Percentiles rank a stretch among this genome's conserved stretches.
Conservation (phyloP, 2,329 filamentous ascomycete species). For the Microsporum ferrugineum region DNA sequence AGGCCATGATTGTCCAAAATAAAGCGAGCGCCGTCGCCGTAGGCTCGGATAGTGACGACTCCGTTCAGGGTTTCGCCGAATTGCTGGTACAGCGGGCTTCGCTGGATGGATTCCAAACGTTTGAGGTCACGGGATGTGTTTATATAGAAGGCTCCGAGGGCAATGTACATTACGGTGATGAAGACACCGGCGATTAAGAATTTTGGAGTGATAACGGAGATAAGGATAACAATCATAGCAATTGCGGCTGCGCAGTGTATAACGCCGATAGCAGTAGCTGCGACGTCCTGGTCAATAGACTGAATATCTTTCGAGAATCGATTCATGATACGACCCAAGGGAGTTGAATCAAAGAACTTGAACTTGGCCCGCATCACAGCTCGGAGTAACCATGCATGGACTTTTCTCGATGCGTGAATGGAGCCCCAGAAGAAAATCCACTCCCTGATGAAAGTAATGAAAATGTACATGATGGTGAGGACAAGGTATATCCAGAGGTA, state of each 20-base stretch:
- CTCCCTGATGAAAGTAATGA: constrained; percentile 73
- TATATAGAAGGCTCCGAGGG: constrained; percentile 79
- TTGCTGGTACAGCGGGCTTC: constrained; percentile 92
- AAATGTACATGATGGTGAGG: constrained; percentile 64
- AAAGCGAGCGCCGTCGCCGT: constrained; percentile 86
- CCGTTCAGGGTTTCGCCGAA: constrained; percentile 92
- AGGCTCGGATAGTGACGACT: constrained; percentile 93
- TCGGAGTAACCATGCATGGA: constrained; percentile 68
- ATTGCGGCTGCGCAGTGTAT: constrained; percentile 57
- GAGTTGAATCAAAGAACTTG: constrained; percentile 94
- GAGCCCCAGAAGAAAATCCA: constrained; percentile 87
- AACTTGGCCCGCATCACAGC: constrained; percentile 82
- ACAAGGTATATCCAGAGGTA: constrained; percentile 74
- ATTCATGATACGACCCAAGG: constrained; percentile 93
- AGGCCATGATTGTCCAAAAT: constrained; percentile 78
- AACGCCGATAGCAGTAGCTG: constrained; percentile 72
- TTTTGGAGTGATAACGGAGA: constrained; percentile 75
- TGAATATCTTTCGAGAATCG: constrained; percentile 97
- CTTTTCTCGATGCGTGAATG: constrained; percentile 69
- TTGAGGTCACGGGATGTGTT: constrained; percentile 91
- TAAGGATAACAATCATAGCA: constrained; percentile 74
- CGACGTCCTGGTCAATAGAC: constrained; percentile 88
- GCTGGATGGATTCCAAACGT: constrained; percentile 82
- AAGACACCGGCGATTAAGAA: constrained; percentile 81
- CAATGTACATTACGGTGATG: constrained; percentile 70